Conservation (phyloP, 495 filamentous ascomycete genomes). For the Achaetomiella virescens region DNA sequence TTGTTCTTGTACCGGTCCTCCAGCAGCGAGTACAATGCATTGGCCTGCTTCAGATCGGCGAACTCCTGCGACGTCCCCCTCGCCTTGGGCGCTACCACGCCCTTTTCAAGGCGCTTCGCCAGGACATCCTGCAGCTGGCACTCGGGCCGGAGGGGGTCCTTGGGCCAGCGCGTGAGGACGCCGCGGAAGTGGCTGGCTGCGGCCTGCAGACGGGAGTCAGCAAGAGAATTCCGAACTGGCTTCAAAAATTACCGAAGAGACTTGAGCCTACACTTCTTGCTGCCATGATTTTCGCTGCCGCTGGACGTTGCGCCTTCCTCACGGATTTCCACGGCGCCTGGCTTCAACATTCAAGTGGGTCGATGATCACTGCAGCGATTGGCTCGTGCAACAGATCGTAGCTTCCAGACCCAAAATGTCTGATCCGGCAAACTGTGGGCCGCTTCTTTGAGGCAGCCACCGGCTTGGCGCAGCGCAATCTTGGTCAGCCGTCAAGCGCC, state of each 20-base stretch:
- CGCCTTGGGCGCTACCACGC: slow-evolving; percentile 41
- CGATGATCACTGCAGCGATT: neutral
- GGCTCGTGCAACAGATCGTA: neutral
- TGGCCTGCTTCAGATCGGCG: slow-evolving; percentile 50
- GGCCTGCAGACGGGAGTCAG: slow-evolving; percentile 9
- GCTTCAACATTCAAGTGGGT: neutral
- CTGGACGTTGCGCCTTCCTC: neutral
- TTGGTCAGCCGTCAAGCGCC: slow-evolving; percentile 9
- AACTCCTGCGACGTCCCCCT: slow-evolving; percentile 24
- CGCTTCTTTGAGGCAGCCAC: slow-evolving; percentile 5
- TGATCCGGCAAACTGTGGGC: neutral
- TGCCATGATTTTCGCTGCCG: slow-evolving; percentile 16
- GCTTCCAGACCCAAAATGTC: neutral
- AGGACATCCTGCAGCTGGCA: slow-evolving; percentile 68
- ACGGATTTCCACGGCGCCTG: neutral
- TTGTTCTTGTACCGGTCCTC: slow-evolving; percentile 64
- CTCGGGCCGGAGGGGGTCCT: slow-evolving; percentile 69
- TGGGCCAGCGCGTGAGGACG: slow-evolving; percentile 72
- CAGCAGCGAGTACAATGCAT: slow-evolving; percentile 68
- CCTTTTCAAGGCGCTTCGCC: slow-evolving; percentile 51
- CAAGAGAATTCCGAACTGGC: too few relatives aligned
- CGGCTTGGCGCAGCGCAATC: slow-evolving; percentile 3
- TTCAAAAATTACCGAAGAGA: too few relatives aligned
- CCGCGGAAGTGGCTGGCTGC: slow-evolving; percentile 41
- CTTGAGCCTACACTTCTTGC: slow-evolving; percentile 16